Evolutionary conservation across 495 filamentous ascomycete species (phyloP).

Genomic region (Penicillium parvum): DNA sequence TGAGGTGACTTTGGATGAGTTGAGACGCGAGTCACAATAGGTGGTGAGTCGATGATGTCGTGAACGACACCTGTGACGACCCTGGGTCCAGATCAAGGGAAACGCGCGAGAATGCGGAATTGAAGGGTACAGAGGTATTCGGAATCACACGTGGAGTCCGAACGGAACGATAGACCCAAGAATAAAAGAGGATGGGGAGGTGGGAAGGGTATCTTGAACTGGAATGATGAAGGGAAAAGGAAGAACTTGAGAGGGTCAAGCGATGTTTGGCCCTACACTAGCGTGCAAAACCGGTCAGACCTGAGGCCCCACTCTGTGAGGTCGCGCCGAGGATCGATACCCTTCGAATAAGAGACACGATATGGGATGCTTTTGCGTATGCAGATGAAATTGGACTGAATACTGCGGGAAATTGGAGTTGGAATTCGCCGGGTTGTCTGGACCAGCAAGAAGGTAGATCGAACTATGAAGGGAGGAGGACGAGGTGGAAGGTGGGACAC

Average conservation of each 20-base stretch:
- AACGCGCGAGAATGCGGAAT: conserved; percentile 23
- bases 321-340: conserved; percentile 33
- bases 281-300: conserved; percentile 41
- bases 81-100: conserved; percentile 14
- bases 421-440: background rate
- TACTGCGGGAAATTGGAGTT: conserved; percentile 11
- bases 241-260: conserved; percentile 41
- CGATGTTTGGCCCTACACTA: conserved; percentile 49
- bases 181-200: conserved; percentile 10
- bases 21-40: conserved; percentile 16
- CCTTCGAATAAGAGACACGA: conserved; percentile 13
- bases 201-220: conserved; percentile 36
- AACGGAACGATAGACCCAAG: conserved; percentile 6
- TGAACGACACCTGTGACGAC: conserved; percentile 23
- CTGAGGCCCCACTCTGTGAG: conserved; percentile 40
- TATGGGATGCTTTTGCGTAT: conserved; percentile 4
- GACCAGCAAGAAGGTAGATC: conserved; percentile 14
- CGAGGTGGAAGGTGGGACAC: conserved; percentile 13
- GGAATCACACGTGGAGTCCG: conserved; percentile 12
- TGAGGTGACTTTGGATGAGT: conserved; percentile 17
- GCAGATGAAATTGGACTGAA: conserved; percentile 8
- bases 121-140: conserved; percentile 13
- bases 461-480: conserved; percentile 23
- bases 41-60: conserved; percentile 29
- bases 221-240: conserved; percentile 36